Base-by-base conservation (phyloP, 1,284 basidiomycete species). In the Laetiporus sulphureus region DNA sequence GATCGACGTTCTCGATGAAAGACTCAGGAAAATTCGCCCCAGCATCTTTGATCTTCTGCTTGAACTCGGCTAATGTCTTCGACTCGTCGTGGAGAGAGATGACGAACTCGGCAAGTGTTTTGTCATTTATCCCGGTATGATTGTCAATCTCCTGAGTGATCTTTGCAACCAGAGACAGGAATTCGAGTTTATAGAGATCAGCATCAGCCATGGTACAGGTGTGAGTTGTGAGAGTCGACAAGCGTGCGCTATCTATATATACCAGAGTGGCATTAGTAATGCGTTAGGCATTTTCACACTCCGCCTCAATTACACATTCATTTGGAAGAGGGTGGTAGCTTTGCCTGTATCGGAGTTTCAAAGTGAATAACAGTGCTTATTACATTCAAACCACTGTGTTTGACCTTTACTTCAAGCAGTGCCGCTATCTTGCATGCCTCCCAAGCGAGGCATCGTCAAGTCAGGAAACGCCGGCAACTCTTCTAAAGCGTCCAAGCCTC, bases 71-170 rank as follows among this genome's bases (percentile, higher is more conserved):
- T 34, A 91, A 69, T 46, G 78, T 79, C 53, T 76, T 87, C 57
- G 87, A 86, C 54, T 90, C 69, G 51, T 91, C 87, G 65, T 99
- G 95, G 40, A 98, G 77, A 57, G 79, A 71, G 51, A 99, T 94
- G 50, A 98, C 79, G 66, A 96, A 99, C 68, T 99, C 94, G 20
- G 95, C 92, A 25, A 95, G 73, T 10, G 86, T 86, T 59, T 93
- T 94, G 72, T 97, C 93, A 60, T 85, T 88, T 41, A 86, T 67
- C 36, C 77, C 85, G 54, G 76, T 75, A 60, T 95, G 80, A 56
- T 95, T 96, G 65, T 86, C 79, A 40, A 96, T 77, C 63, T 96
- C 92, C 61, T 93, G 88, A 0, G 86, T 86, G 51, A 96, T 87
- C 61, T 88, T 87, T 45, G 86, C 81, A 47, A 94, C 83, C 39